Conservation (phyloP, 2,329 filamentous ascomycete species). For the Waltergamsia citrina region DNA sequence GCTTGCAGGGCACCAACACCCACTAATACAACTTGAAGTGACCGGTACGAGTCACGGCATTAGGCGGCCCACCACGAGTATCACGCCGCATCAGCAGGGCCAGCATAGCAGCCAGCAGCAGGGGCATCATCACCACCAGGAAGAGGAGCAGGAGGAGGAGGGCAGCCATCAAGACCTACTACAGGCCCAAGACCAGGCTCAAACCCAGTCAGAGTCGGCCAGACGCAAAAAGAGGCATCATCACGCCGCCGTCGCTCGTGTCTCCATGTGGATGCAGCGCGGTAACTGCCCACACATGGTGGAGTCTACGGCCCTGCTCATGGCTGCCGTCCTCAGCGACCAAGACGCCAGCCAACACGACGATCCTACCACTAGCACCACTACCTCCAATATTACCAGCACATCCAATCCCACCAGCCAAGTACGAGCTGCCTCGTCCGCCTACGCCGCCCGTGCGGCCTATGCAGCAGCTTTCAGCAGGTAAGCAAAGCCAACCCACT, state of each 20-base stretch:
- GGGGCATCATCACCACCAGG: conserved; percentile 3
- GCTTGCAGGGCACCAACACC: too few relatives aligned
- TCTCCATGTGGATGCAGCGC: conserved; percentile 62
- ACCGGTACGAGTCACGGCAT: too few relatives aligned
- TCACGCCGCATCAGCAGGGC: too few relatives aligned
- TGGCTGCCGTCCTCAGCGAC: conserved; percentile 60
- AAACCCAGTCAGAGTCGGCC: neutral
- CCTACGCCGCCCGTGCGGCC: conserved; percentile 55
- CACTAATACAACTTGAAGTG: too few relatives aligned
- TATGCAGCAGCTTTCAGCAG: conserved; percentile 69
- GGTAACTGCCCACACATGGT: conserved; percentile 70
- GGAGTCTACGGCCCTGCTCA: conserved; percentile 67
- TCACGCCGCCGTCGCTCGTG: conserved; percentile 43
- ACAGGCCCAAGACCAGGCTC: conserved; percentile 6
- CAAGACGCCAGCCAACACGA: conserved; percentile 16
- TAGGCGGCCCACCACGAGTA: too few relatives aligned
- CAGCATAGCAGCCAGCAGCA: conserved; percentile 1
- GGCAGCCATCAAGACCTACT: too few relatives aligned
- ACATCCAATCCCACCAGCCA: too few relatives aligned
- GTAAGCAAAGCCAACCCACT: conserved; percentile 30
- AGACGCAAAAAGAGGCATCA: conserved; percentile 17
- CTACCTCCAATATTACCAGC: too few relatives aligned
- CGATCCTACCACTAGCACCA: neutral
- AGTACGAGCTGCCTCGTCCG: conserved; percentile 28
- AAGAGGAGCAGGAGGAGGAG: conserved; percentile 7